These are phyloP conservation scores for Claviceps monticola DNA, from an alignment of 2,329 filamentous ascomycete genomes.

Conservation along the genomic window DNA sequence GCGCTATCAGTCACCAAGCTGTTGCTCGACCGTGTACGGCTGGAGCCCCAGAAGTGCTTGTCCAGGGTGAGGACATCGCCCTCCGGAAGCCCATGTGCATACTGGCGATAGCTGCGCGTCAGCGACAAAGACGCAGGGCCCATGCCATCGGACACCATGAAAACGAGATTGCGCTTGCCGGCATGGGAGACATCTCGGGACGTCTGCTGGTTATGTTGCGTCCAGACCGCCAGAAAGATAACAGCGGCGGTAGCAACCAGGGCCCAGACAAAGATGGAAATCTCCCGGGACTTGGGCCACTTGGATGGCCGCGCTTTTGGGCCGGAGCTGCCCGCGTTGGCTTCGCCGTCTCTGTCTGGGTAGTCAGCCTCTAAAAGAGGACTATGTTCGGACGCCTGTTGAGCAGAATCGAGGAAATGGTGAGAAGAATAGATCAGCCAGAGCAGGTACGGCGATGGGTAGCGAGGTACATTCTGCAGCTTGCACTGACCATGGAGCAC, in stretches of 20 bases:
- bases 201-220: conserved; percentile 55
- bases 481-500: background rate
- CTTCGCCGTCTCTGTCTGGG: conserved; percentile 38
- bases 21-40: conserved; percentile 69
- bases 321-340: conserved; percentile 65
- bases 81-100: conserved; percentile 55
- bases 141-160: conserved; percentile 99
- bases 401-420: background rate
- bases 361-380: conserved; percentile 1
- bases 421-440: background rate
- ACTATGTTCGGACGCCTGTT: conserved; percentile 4
- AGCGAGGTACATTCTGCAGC: background rate
- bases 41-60: conserved; percentile 79
- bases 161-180: conserved; percentile 84
- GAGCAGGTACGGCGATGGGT: background rate
- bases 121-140: conserved; percentile 80
- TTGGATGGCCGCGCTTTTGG: conserved; percentile 51
- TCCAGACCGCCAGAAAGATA: conserved; percentile 32
- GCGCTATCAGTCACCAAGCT: conserved; percentile 90
- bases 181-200: conserved; percentile 21
- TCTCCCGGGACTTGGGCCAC: conserved; percentile 8
- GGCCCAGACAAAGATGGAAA: conserved; percentile 6
- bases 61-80: conserved; percentile 70
- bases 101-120: conserved; percentile 76
- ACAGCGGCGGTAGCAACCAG: conserved; percentile 3